Conservation (phyloP, 2,329 filamentous ascomycete species). For the Chaetomium strumarium region DNA sequence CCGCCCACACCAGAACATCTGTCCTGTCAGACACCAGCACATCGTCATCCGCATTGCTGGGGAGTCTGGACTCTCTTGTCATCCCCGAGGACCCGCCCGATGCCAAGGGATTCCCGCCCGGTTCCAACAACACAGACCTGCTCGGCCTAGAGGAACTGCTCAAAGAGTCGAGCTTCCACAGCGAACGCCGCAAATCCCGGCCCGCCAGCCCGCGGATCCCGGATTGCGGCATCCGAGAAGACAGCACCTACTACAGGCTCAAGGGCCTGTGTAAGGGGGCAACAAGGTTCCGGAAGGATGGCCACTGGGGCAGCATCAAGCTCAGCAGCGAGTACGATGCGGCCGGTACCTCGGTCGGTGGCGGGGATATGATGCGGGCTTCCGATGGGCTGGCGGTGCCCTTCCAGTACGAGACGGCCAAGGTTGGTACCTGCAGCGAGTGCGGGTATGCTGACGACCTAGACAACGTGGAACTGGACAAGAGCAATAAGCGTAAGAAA, state of each 20-base stretch:
- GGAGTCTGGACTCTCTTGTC: conserved; percentile 7
- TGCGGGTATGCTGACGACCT: conserved; percentile 29
- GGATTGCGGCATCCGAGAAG: conserved; percentile 31
- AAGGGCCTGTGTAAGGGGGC: conserved; percentile 37
- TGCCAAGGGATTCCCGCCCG: neutral
- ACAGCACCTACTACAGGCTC: conserved; percentile 33
- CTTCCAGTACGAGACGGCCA: conserved; percentile 21
- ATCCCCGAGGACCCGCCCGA: conserved; percentile 3
- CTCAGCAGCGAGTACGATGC: conserved; percentile 25
- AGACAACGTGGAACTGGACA: conserved; percentile 30
- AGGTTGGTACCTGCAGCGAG: conserved; percentile 24
- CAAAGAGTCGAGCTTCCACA: neutral
- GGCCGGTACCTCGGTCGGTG: neutral
- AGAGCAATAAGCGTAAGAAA: conserved; percentile 26
- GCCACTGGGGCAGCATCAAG: conserved; percentile 34
- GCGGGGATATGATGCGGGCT: conserved; percentile 16
- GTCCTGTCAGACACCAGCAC: conserved; percentile 11
- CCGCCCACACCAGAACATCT: conserved; percentile 5
- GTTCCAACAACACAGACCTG: neutral
- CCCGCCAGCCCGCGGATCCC: conserved; percentile 18
- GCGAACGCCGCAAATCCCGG: conserved; percentile 11
- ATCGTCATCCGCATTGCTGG: conserved; percentile 1
- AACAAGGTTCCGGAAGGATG: conserved; percentile 31
- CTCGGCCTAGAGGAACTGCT: conserved; percentile 3
- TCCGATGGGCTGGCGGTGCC: conserved; percentile 17